phyloP scores from a whole-genome alignment of 169 alveolate species.

The Theileria annulata region DNA sequence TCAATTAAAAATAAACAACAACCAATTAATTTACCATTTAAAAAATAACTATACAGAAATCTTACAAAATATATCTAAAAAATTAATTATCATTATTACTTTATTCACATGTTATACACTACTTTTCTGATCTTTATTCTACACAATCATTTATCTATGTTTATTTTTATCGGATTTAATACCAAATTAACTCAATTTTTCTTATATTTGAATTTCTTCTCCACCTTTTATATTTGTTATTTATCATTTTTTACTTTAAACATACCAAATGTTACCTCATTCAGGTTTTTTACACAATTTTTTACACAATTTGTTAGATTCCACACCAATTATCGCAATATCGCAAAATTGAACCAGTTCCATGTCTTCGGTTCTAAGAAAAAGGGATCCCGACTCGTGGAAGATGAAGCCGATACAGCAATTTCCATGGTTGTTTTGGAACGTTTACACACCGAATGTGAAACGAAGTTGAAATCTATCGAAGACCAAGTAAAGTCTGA shows the following conservation, averaged over 20 bases:
- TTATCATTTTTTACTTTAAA: not conserved
- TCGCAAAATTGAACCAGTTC: not conserved
- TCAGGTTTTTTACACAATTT: not conserved
- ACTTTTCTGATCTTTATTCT: not conserved
- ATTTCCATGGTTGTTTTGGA: conserved; percentile 22
- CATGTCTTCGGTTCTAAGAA: conserved; percentile 1
- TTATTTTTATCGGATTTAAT: not conserved
- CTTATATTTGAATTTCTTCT: not conserved
- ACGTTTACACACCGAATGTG: conserved; percentile 8
- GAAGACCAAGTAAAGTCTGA: conserved; percentile 38
- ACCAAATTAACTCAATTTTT: not conserved
- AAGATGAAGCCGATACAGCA: conserved; percentile 22
- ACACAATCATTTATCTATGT: not conserved
- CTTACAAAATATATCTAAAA: not conserved
- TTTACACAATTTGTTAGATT: not conserved
- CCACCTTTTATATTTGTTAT: not conserved
- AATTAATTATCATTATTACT: not conserved
- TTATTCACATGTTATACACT: not conserved
- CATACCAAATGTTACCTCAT: not conserved
- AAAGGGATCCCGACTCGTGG: conserved; percentile 4
- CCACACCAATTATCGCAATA: not conserved
- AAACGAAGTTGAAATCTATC: conserved; percentile 22
- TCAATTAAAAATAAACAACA: not conserved
- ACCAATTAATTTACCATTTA: not conserved
- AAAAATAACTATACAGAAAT: not conserved